phyloP scores from a whole-genome alignment of 2,329 filamentous ascomycete species.

The Alternaria tenuissima region DNA sequence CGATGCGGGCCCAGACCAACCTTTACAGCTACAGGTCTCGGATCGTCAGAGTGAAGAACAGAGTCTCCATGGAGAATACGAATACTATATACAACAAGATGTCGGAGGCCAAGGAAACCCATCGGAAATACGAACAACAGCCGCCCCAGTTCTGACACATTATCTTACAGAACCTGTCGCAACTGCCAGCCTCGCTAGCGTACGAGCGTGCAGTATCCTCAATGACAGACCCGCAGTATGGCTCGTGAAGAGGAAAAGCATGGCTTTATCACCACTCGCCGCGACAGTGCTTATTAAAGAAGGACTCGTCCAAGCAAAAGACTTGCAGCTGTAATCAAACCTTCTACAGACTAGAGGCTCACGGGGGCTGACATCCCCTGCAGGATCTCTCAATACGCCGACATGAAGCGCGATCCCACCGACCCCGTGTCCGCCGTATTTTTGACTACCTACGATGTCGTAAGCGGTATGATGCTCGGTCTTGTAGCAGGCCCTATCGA shows the following conservation, averaged over 20 bases:
- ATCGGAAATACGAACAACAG: not conserved
- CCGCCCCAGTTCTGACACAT: not conserved
- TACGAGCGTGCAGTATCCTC: constrained; percentile 33
- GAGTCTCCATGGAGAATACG: not conserved
- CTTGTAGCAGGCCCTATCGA: constrained; percentile 34
- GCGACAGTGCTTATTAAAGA: constrained; percentile 40
- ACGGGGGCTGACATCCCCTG: not conserved
- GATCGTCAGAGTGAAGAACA: not conserved
- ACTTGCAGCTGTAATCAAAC: constrained; percentile 39
- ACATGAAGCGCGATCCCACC: constrained; percentile 30
- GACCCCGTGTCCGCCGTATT: constrained; percentile 33
- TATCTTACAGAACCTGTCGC: not conserved
- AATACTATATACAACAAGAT: not conserved
- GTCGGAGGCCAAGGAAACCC: not conserved
- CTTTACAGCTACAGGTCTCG: not conserved
- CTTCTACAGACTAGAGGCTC: not conserved
- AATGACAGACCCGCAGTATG: constrained; percentile 38
- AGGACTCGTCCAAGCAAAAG: constrained; percentile 29
- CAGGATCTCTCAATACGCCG: constrained; percentile 24
- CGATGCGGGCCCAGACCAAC: not conserved
- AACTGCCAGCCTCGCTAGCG: constrained; percentile 5
- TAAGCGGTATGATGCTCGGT: constrained; percentile 32
- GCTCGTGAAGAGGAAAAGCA: constrained; percentile 34
- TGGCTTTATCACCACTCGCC: constrained; percentile 37
- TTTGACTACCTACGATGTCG: constrained; percentile 32